Conservation (phyloP, 805 yeast species). For the Starmerella stellata region DNA sequence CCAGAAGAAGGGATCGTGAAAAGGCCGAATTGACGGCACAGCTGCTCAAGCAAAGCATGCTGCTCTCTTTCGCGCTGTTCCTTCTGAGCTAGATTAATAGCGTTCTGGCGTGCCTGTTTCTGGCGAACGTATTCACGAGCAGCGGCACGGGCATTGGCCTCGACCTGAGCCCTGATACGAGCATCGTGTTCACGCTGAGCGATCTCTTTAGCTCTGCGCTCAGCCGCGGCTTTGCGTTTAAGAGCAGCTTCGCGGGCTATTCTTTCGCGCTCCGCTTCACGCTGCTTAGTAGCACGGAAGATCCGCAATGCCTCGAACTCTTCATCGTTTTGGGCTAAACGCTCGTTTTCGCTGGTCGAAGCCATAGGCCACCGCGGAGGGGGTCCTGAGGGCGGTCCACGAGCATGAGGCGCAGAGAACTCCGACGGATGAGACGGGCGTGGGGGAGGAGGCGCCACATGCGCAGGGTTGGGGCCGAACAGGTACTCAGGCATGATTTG, state of each 20-base stretch:
- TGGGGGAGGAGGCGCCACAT: background rate
- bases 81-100: constrained; percentile 6
- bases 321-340: constrained; percentile 7
- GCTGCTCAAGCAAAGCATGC: constrained; percentile 10
- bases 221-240: constrained; percentile 5
- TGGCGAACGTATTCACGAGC: constrained; percentile 8
- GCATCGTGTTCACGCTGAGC: constrained; percentile 5
- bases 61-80: constrained; percentile 10
- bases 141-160: constrained; percentile 11
- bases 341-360: background rate
- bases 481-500: too few relatives aligned
- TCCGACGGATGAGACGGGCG: background rate
- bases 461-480: too few relatives aligned
- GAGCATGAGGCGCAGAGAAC: background rate
- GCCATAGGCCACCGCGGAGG: background rate
- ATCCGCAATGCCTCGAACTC: constrained; percentile 8
- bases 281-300: constrained; percentile 5
- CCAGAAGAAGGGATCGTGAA: background rate
- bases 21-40: constrained; percentile 8
- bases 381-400: background rate
- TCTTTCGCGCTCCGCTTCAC: constrained; percentile 5
- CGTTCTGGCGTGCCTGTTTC: constrained; percentile 8
- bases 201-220: constrained; percentile 2
- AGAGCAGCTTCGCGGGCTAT: constrained; percentile 1
- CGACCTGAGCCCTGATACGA: constrained; percentile 4